phyloP scores from a whole-genome alignment of 1,284 basidiomycete species.

The Puccinia novopanici region DNA sequence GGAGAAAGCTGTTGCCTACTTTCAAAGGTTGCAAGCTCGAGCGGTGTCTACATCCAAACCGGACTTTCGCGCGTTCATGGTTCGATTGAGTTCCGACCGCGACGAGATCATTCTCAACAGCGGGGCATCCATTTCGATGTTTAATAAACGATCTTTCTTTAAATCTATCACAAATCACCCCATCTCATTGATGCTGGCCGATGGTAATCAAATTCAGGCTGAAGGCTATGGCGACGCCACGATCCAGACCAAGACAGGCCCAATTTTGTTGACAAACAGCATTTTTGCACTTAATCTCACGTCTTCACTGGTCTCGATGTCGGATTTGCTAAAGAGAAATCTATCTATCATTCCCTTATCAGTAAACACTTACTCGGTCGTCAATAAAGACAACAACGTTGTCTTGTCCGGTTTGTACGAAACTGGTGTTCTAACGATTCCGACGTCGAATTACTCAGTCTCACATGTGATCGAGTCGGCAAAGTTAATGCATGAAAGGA shows the following conservation, averaged over 20 bases:
- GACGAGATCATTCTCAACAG: too few species aligned
- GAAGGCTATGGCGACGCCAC: conserved; percentile 6
- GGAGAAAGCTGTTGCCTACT: neutral
- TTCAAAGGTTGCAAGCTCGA: neutral
- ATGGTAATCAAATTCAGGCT: neutral
- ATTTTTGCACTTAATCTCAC: neutral
- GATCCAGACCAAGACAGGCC: neutral
- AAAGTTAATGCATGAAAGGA: too few species aligned
- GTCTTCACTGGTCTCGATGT: neutral
- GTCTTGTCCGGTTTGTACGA: neutral
- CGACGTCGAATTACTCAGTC: neutral
- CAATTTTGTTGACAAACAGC: neutral
- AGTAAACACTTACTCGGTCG: neutral
- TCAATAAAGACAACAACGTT: neutral
- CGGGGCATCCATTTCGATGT: too few species aligned
- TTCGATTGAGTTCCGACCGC: too few species aligned
- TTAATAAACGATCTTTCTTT: neutral
- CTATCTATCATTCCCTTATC: too few species aligned
- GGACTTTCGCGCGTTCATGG: neutral
- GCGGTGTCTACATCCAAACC: neutral
- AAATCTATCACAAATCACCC: neutral
- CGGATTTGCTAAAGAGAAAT: neutral
- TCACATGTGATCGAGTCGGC: too few species aligned
- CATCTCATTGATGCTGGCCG: neutral
- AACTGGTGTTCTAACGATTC: too few species aligned